These are phyloP conservation scores for Annona cherimola DNA, from an alignment of 164 flowering plant species.

Conservation along the genomic window DNA sequence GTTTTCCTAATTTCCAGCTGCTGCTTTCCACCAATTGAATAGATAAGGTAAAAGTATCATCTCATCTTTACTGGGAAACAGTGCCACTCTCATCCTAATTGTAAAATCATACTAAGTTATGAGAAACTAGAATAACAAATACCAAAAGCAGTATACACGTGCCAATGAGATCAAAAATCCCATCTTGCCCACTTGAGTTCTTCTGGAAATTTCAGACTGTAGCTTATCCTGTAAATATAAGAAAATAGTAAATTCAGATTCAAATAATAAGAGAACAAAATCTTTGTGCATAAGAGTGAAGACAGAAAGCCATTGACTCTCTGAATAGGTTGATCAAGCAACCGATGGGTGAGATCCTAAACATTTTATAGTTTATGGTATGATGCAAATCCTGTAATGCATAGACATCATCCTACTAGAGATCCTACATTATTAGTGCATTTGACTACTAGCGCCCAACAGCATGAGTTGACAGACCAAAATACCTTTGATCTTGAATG, in stretches of 20 bases:
- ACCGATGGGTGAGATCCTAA: no score
- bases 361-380: no score
- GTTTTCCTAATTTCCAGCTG: not conserved
- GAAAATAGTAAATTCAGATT: not conserved
- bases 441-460: no score
- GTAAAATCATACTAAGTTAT: not conserved
- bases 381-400: no score
- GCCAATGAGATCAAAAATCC: constrained; percentile 24
- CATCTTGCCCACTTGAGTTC: constrained; percentile 19
- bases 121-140: not conserved
- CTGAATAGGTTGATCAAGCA: no score
- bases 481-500: no score
- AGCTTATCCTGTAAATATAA: constrained; percentile 17
- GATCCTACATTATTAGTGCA: no score
- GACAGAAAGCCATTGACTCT: no score
- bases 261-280: not conserved
- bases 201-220: constrained; percentile 17
- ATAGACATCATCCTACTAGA: no score
- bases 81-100: not conserved
- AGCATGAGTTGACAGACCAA: no score
- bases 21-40: not conserved
- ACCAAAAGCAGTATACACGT: constrained; percentile 10
- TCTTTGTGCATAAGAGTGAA: not conserved
- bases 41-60: not conserved
- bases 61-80: not conserved